Evolutionary conservation across 257 asterid genomes (phyloP), one percentile per base, ranked within the genome.

Genomic region (Solanum bulbocastanum): DNA sequence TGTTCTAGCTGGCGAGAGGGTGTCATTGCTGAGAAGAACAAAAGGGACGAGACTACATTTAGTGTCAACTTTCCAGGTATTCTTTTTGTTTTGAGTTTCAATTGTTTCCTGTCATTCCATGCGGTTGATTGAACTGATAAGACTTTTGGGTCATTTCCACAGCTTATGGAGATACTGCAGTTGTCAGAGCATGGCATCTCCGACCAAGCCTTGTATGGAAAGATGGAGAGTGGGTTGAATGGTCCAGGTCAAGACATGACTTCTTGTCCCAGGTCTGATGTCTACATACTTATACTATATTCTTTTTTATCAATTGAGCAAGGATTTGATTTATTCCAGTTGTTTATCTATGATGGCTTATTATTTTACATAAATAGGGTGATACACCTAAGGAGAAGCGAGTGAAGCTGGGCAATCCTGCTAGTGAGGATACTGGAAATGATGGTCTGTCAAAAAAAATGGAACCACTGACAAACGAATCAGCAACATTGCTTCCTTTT

Each of bases 1-100:
- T 89, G 42, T 75, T 87, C 87, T 89, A 96, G 99, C 92, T 97
- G 99, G 99, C 91, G 95, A 16, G 99, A 97, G 93, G 99, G 99
- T 86, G 90, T 95, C 58, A 89, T 97, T 83, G 87, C 93, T 18
- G 99, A 95, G 87, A 96, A 91, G 89, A 93, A 94, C 86, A 88
- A 91, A 87, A 94, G 92, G 82, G 99, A 96, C 75, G 91, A 91
- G 91, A 91, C 97, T 69, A 85, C 94, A 27, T 84, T 92, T 86
- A 91, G 90, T 83, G 92, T 97, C 91, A 92, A 91, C 89, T 94
- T 96, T 91, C 96, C 99, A 91, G 99, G 99, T 97, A 94, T 73
- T 69, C 27, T 39, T 90, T 36, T 71, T 85, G 69, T 86, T 81
- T 56, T 60, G 36, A 39, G 35, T 18, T 75, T 66, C 76, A 46